A percentile compares a stretch with the other conserved stretches of the same genome.
Evolutionary conservation across 345 rosid genomes (phyloP).

Genomic region (Eucalyptus polyanthemos): DNA sequence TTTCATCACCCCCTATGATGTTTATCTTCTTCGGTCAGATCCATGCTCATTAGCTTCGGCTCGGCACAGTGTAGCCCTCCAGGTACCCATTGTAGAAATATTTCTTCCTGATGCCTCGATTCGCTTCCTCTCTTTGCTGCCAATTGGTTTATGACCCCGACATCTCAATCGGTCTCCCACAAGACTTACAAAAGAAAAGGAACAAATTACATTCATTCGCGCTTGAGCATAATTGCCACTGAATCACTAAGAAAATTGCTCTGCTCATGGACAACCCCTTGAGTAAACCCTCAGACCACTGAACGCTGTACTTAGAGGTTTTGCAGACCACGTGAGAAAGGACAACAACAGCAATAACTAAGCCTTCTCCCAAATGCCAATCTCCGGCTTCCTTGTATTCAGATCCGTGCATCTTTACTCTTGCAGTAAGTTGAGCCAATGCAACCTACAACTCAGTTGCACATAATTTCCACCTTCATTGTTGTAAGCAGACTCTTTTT

Average conservation of each 20-base stretch:
- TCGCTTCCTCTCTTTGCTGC: conserved; percentile 45
- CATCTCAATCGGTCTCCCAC: conserved; percentile 79
- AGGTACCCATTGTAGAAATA: conserved; percentile 48
- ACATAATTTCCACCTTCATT: neutral
- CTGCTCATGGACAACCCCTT: neutral
- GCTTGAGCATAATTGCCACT: neutral
- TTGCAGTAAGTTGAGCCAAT: neutral
- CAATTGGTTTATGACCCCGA: conserved; percentile 80
- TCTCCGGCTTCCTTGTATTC: neutral
- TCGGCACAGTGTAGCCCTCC: conserved; percentile 80
- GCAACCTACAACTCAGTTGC: neutral
- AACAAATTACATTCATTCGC: neutral
- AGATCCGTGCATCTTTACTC: neutral
- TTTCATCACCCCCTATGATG: conserved; percentile 69
- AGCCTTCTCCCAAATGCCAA: neutral
- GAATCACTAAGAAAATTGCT: neutral
- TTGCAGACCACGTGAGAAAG: neutral
- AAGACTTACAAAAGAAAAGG: neutral
- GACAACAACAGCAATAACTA: neutral
- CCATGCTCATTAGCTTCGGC: conserved; percentile 53
- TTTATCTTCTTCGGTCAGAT: conserved; percentile 57
- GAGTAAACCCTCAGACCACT: neutral
- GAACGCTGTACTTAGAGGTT: neutral
- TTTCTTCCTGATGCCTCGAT: conserved; percentile 72
- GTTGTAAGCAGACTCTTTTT: neutral